Conservation (phyloP, 805 yeast genomes). For the Lachancea mirantina region DNA sequence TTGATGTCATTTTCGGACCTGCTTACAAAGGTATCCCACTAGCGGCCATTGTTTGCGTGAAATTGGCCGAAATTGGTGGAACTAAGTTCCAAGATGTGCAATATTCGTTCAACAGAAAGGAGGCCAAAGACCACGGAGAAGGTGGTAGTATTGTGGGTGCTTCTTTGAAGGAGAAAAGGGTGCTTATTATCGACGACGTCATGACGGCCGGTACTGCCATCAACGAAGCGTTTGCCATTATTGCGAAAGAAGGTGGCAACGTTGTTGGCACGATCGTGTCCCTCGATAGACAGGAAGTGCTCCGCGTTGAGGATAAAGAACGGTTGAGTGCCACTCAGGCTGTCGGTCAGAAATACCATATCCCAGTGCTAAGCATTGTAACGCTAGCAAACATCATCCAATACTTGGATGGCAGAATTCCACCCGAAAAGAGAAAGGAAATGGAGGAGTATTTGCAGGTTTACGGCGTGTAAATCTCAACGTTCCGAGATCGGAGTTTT, state of each 20-base stretch:
- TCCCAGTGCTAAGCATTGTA: slow-evolving; percentile 82
- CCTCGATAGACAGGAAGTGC: slow-evolving; percentile 91
- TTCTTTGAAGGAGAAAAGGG: slow-evolving; percentile 57
- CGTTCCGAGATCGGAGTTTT: no score
- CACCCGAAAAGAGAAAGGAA: slow-evolving; percentile 48
- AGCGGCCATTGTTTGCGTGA: slow-evolving; percentile 88
- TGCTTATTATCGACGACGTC: slow-evolving; percentile 90
- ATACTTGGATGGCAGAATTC: slow-evolving; percentile 49
- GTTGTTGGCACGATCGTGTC: slow-evolving; percentile 86
- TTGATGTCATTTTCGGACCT: slow-evolving; percentile 92
- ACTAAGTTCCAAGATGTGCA: slow-evolving; percentile 64
- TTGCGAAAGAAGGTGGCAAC: slow-evolving; percentile 57
- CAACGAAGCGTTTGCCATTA: slow-evolving; percentile 84
- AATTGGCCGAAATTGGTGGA: slow-evolving; percentile 86
- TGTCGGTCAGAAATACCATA: slow-evolving; percentile 60
- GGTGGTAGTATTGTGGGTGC: slow-evolving; percentile 94
- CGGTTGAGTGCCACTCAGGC: slow-evolving; percentile 70
- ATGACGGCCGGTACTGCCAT: slow-evolving; percentile 99
- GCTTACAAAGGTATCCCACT: slow-evolving; percentile 97
- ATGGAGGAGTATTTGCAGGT: slow-evolving; percentile 50
- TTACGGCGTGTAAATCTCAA: slow-evolving; percentile 34
- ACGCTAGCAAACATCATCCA: slow-evolving; percentile 65
- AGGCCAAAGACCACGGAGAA: slow-evolving; percentile 96
- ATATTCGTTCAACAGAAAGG: slow-evolving; percentile 95
- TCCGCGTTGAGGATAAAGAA: slow-evolving; percentile 43